Evolutionary conservation across 495 filamentous ascomycete species (phyloP).

Genomic region (Aspergillus incahuasiensis): DNA sequence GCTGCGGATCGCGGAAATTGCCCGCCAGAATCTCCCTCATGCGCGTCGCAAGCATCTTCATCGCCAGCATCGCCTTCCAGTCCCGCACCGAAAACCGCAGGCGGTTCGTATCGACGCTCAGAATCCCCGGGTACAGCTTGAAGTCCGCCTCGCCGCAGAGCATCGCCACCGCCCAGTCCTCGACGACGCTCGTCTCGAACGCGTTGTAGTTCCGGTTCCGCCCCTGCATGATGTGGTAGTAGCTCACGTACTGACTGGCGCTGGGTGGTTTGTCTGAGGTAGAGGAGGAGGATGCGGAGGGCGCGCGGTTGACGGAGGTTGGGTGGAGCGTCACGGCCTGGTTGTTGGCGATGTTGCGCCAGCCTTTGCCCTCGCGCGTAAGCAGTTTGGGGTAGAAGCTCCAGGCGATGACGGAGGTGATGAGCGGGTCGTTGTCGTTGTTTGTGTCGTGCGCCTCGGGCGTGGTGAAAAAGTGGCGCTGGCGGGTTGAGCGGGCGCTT

Average conservation of each 20-base stretch:
- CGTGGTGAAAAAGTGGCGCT: conserved; percentile 73
- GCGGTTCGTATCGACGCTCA: conserved; percentile 79
- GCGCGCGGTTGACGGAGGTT: conserved; percentile 75
- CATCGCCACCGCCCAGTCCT: conserved; percentile 75
- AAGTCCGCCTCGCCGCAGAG: conserved; percentile 84
- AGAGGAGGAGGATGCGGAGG: conserved; percentile 13
- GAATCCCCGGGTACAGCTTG: conserved; percentile 80
- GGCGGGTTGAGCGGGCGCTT: conserved; percentile 51
- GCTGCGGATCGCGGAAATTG: conserved; percentile 69
- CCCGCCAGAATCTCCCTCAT: conserved; percentile 67
- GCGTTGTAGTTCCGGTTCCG: conserved; percentile 77
- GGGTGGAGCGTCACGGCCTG: conserved; percentile 80
- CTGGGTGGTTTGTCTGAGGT: conserved; percentile 35
- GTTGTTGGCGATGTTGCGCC: conserved; percentile 86
- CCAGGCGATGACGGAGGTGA: conserved; percentile 78
- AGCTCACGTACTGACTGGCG: conserved; percentile 73
- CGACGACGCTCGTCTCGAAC: conserved; percentile 78
- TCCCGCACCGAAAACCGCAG: conserved; percentile 82
- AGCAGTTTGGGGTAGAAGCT: conserved; percentile 94
- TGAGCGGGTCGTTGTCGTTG: conserved; percentile 69
- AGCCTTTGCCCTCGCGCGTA: conserved; percentile 79
- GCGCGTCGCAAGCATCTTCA: conserved; percentile 68
- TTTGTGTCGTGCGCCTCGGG: conserved; percentile 68
- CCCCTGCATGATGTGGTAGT: conserved; percentile 94
- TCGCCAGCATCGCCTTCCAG: conserved; percentile 83